phyloP scores from a whole-genome alignment of 2,329 filamentous ascomycete species.

The Alternaria burnsii region DNA sequence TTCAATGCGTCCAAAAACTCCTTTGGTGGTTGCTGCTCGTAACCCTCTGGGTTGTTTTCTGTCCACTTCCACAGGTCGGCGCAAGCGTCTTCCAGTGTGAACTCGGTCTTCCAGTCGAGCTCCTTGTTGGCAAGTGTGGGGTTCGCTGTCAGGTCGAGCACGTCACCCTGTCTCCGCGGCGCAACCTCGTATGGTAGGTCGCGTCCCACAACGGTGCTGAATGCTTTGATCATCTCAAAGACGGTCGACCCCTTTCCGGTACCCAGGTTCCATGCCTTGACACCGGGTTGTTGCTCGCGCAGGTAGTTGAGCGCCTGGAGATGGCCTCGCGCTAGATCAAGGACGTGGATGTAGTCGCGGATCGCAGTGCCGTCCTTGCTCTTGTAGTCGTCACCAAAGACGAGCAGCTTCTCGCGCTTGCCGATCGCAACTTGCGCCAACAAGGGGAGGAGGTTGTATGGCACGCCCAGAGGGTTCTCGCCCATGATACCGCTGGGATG shows the following conservation, averaged over 20 bases:
- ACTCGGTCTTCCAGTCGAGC: constrained; percentile 89
- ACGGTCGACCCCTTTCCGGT: constrained; percentile 95
- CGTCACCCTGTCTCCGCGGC: constrained; percentile 83
- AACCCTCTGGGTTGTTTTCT: constrained; percentile 93
- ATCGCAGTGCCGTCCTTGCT: constrained; percentile 93
- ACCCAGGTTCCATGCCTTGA: constrained; percentile 95
- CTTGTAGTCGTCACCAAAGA: constrained; percentile 93
- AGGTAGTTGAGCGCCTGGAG: constrained; percentile 90
- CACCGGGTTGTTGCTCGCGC: constrained; percentile 81
- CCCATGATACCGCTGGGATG: constrained; percentile 98
- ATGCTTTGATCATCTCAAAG: constrained; percentile 96
- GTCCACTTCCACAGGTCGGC: constrained; percentile 97
- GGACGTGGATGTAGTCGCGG: constrained; percentile 97
- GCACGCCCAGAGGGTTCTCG: constrained; percentile 94
- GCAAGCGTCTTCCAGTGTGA: constrained; percentile 91
- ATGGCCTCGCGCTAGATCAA: constrained; percentile 87
- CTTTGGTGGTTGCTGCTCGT: constrained; percentile 88
- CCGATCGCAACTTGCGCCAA: constrained; percentile 96
- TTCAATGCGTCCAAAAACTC: constrained; percentile 71
- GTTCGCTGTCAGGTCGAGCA: constrained; percentile 93
- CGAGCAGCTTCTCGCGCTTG: constrained; percentile 89
- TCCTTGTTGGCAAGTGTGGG: constrained; percentile 86
- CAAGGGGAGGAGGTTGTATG: constrained; percentile 93
- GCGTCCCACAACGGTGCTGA: constrained; percentile 84
- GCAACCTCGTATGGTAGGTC: constrained; percentile 88